phyloP scores from a whole-genome alignment of 129 eudicot genomes.

The Flaveria trinervia region DNA sequence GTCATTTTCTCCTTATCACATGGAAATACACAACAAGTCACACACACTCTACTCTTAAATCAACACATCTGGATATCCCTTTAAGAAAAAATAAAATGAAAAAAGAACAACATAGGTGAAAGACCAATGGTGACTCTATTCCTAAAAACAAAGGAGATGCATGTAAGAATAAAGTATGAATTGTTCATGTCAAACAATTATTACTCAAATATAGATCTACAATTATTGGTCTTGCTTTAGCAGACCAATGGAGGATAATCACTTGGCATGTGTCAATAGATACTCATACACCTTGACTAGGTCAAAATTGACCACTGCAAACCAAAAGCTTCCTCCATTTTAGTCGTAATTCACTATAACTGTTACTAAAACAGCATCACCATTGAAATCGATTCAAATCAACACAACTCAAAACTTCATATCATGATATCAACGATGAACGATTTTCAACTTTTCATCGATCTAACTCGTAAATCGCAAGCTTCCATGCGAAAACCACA shows the following conservation, averaged over 20 bases:
- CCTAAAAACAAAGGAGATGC: constrained; percentile 16
- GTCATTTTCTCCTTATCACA: constrained; percentile 11
- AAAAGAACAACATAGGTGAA: too few relatives aligned
- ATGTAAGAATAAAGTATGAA: constrained; percentile 4
- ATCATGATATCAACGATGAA: background rate
- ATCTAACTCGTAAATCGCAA: background rate
- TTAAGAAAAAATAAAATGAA: too few relatives aligned
- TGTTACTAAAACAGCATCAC: background rate
- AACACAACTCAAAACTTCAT: background rate
- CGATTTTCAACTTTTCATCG: background rate
- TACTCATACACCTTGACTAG: constrained; percentile 24
- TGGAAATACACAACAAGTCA: too few relatives aligned
- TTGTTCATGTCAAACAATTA: constrained; percentile 11
- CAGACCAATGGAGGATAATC: constrained; percentile 16
- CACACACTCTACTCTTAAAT: too few relatives aligned
- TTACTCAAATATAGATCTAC: constrained; percentile 16
- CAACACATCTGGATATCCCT: too few relatives aligned
- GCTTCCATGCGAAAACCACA: background rate
- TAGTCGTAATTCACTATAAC: constrained; percentile 12
- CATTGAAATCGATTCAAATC: background rate
- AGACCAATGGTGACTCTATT: too few relatives aligned
- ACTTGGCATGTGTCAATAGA: constrained; percentile 19
- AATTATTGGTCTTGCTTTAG: background rate
- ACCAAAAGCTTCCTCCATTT: background rate
- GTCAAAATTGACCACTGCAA: constrained; percentile 13